A percentile compares a stretch with the other conserved stretches of the same genome.
Evolutionary conservation across 164 flowering plant genomes (phyloP).

Genomic region (Magnolia officinalis): DNA sequence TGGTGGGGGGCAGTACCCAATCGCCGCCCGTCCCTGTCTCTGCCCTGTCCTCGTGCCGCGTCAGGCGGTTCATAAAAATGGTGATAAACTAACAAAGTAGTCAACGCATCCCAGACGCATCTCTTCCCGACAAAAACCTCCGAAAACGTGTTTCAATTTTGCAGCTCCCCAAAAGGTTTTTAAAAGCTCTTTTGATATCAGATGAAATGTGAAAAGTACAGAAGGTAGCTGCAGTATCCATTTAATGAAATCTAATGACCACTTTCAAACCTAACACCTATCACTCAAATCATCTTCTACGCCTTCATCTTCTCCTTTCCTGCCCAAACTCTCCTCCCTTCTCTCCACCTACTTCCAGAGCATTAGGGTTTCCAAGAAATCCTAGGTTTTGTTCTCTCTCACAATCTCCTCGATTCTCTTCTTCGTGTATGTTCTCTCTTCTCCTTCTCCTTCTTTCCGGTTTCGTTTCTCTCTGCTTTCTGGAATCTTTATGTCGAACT

Average conservation of each 20-base stretch:
- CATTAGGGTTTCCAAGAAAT: background rate
- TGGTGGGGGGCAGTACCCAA: too few species aligned
- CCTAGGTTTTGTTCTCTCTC: background rate
- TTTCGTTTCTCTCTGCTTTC: background rate
- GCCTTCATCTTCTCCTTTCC: background rate
- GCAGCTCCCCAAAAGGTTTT: background rate
- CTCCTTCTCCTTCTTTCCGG: background rate
- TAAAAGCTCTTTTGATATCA: too few species aligned
- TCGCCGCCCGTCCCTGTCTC: too few species aligned
- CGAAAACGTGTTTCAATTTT: background rate
- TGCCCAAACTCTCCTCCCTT: background rate
- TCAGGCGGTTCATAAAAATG: too few species aligned
- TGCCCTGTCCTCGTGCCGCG: too few species aligned
- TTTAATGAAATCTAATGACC: background rate
- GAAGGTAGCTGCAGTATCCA: background rate
- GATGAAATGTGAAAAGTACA: too few species aligned
- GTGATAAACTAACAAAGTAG: too few species aligned
- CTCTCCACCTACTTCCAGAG: background rate
- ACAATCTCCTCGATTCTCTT: background rate
- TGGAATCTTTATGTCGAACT: too few species aligned
- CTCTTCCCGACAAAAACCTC: background rate
- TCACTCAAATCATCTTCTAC: background rate
- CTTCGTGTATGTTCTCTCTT: background rate
- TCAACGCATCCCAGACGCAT: background rate
- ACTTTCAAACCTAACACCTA: background rate